Evolutionary conservation across 805 yeast species (phyloP).

Genomic region (Schizosaccharomyces octosporus): DNA sequence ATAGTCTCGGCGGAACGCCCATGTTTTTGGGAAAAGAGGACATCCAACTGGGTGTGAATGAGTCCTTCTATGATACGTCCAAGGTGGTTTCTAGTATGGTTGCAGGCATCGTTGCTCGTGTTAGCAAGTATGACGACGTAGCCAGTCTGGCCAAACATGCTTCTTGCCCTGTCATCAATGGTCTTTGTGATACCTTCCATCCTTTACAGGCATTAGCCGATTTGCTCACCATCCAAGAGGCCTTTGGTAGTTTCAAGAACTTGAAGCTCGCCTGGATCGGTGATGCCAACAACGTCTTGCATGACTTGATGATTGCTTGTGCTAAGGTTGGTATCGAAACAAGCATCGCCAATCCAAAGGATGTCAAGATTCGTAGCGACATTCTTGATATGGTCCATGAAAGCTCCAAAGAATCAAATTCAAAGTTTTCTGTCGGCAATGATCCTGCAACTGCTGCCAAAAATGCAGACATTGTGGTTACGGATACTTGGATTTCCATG

Average conservation of each 20-base stretch:
- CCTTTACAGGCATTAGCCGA: constrained; percentile 93
- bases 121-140: constrained; percentile 62
- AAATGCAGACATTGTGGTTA: constrained; percentile 60
- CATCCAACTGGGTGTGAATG: constrained; percentile 84
- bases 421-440: constrained; percentile 29
- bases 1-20: constrained; percentile 83
- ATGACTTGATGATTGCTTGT: constrained; percentile 75
- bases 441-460: constrained; percentile 55
- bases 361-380: constrained; percentile 32
- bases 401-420: constrained; percentile 24
- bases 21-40: constrained; percentile 93
- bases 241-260: constrained; percentile 22
- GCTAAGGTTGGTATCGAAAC: constrained; percentile 64
- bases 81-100: constrained; percentile 86
- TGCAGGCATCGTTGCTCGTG: constrained; percentile 92
- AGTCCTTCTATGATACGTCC: constrained; percentile 68
- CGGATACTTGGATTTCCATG: constrained; percentile 96
- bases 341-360: constrained; percentile 61
- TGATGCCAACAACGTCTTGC: constrained; percentile 85
- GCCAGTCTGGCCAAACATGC: constrained; percentile 54
- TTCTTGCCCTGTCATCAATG: constrained; percentile 73
- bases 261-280: constrained; percentile 87
- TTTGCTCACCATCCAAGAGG: constrained; percentile 60
- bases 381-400: constrained; percentile 30
- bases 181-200: constrained; percentile 78